Base-by-base conservation (phyloP, 2,329 filamentous ascomycete species). In the Lasiodiplodia gonubiensis region DNA sequence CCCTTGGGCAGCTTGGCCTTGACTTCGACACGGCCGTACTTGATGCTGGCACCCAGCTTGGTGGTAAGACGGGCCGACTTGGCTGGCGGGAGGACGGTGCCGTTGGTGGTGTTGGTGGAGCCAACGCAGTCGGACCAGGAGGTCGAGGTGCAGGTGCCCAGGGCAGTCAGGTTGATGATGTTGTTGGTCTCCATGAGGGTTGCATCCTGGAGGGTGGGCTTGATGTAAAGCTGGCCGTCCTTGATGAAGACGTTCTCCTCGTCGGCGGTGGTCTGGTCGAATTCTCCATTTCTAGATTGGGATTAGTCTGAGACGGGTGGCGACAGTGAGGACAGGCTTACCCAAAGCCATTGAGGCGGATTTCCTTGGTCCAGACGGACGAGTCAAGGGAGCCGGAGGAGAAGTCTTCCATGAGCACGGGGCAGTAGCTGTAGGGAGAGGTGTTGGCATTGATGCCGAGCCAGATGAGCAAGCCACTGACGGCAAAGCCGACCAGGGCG, bases 261-360 rank as follows among this genome's bases (percentile, higher is more conserved):
- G 69, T 85, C 83, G 2, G 74, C 77, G 4, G 85, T 86, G 0
- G 85, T 86, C 83, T 83, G 85, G 76, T 86, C 85, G 70, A 86
- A 86, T 37, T 81, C 78, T 18, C 83, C 83, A 18, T 79, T 82
- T 64, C 65, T 67, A 23, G 1, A 16, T 27, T 3, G 10, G 5
- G 21, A 16, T 66, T 8, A 66, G 64, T 23, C 7, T 23, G 5
- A 18, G 39, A 30, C 3, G 11, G 21, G 33, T 6, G 12, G 0
- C 2, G 16, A 10, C 25, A 7, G 4, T 35, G 14, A 4, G 7
- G 21, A 11, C 1, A 8, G 3, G 60, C 54, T 33, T 37, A 67
- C 65, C 83, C 75, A 69, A 75, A 80, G 54, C 75, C 76, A 49
- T 77, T 77, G 57, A 82, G 74, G 71, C 83, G 79, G 30, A 84